Base-by-base conservation (phyloP, 2,329 filamentous ascomycete genomes). In the Aureobasidium subglaciale region DNA sequence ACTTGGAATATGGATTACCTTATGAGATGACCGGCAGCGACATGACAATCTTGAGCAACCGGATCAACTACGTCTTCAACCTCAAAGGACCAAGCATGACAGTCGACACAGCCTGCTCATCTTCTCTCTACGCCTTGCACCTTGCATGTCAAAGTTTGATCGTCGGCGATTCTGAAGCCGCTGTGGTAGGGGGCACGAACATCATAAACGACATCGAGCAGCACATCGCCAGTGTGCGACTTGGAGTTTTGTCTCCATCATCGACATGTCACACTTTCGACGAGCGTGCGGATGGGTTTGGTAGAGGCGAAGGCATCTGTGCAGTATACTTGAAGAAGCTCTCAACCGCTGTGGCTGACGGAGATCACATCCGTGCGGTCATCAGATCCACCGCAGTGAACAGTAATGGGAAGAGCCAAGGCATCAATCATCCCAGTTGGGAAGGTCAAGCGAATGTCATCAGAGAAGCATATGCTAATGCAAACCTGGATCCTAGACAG, bases 231-330 rank as follows among this genome's bases (percentile, higher is more conserved):
- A 32, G 42, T 30, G 25, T 27, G 25, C 5, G 38, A 11, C 38
- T 42, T 42, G 38, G 38, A 42, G 38, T 70, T 63, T 58, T 71
- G 7, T 68, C 64, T 3, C 65, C 67, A 0, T 60, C 61, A 13
- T 68, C 10, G 65, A 64, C 18, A 71, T 68, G 68, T 64, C 0
- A 61, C 83, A 1, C 65, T 62, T 5, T 64, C 46, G 64, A 66
- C 9, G 66, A 61, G 2, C 60, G 63, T 2, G 79, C 76, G 0
- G 67, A 80, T 61, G 79, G 78, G 4, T 79, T 73, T 63, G 77
- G 70, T n/a, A 70, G 79, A 0, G 78, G 77, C 11, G 81, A 84
- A 52, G 80, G 79, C 0, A 64, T 81, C 10, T 73, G 73, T 0
- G 67, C 70, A 0, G 59, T 84, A 0, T 65, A 83, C 0, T 60